phyloP scores from a whole-genome alignment of 495 filamentous ascomycete species.

The Lepraria neglecta region DNA sequence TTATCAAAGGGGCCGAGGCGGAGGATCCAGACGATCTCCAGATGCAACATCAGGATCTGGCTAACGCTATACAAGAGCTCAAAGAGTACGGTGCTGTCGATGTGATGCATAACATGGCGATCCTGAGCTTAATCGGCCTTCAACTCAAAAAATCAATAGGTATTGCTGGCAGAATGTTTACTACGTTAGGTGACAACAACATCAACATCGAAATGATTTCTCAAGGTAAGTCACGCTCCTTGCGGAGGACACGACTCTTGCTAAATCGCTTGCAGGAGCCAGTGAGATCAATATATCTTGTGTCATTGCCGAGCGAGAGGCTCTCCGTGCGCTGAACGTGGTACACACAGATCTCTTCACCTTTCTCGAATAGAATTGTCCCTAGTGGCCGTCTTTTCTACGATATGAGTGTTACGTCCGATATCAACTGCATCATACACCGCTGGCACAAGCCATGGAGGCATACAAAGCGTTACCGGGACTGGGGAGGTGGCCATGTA shows the following conservation, averaged over 20 bases:
- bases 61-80: slow-evolving; percentile 62
- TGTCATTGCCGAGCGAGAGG: slow-evolving; percentile 86
- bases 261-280: slow-evolving; percentile 53
- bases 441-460: background rate
- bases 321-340: slow-evolving; percentile 86
- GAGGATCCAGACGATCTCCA: slow-evolving; percentile 52
- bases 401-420: background rate
- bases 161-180: slow-evolving; percentile 83
- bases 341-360: slow-evolving; percentile 89
- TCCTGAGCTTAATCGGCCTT: slow-evolving; percentile 81
- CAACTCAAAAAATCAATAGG: slow-evolving; percentile 96
- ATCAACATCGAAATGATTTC: slow-evolving; percentile 29
- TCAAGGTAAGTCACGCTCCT: slow-evolving; percentile 14
- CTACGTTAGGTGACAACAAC: slow-evolving; percentile 57
- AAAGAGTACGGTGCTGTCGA: slow-evolving; percentile 73
- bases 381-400: slow-evolving; percentile 1
- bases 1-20: slow-evolving; percentile 42
- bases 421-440: background rate
- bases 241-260: background rate
- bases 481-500: background rate
- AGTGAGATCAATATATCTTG: slow-evolving; percentile 99
- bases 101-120: slow-evolving; percentile 79
- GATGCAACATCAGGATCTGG: slow-evolving; percentile 57
- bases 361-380: slow-evolving; percentile 44
- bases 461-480: background rate